Percentiles rank a stretch among this genome's conserved stretches.
phyloP scores from a whole-genome alignment of 331 rosid genomes.

The Cydonia oblonga region DNA sequence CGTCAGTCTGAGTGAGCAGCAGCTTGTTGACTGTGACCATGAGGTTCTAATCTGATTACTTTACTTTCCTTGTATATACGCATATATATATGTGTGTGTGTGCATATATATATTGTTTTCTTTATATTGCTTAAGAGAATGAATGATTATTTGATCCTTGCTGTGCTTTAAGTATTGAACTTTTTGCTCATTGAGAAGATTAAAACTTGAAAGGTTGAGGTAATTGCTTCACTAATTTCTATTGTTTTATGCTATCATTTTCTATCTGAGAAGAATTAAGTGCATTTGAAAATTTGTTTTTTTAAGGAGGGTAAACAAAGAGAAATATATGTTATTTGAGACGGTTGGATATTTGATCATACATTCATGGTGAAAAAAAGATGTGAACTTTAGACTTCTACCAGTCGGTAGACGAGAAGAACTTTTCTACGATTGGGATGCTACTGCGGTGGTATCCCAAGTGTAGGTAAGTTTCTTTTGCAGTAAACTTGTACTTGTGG shows the following conservation, averaged over 20 bases:
- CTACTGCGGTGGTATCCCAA: background rate
- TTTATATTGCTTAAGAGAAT: background rate
- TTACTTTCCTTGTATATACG: background rate
- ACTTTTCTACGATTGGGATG: background rate
- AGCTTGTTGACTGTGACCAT: slow-evolving; percentile 97
- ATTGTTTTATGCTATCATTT: background rate
- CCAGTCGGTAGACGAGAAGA: background rate
- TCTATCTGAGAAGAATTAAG: no score
- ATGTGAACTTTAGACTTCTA: no score
- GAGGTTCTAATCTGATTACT: slow-evolving; percentile 31
- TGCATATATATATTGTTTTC: background rate
- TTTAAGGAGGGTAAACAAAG: background rate
- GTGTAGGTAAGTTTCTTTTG: background rate
- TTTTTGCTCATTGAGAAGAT: background rate
- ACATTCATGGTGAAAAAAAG: background rate
- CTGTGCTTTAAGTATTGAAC: background rate
- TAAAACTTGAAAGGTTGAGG: background rate
- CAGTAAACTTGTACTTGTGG: background rate
- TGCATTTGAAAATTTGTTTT: background rate
- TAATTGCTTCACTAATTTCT: background rate
- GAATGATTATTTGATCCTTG: background rate
- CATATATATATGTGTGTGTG: background rate
- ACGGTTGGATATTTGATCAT: background rate
- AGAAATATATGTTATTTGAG: background rate
- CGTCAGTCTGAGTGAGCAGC: slow-evolving; percentile 78